These are phyloP conservation scores for Ganoderma leucocontextum DNA, from an alignment of 1,284 basidiomycete genomes.

Conservation along the genomic window DNA sequence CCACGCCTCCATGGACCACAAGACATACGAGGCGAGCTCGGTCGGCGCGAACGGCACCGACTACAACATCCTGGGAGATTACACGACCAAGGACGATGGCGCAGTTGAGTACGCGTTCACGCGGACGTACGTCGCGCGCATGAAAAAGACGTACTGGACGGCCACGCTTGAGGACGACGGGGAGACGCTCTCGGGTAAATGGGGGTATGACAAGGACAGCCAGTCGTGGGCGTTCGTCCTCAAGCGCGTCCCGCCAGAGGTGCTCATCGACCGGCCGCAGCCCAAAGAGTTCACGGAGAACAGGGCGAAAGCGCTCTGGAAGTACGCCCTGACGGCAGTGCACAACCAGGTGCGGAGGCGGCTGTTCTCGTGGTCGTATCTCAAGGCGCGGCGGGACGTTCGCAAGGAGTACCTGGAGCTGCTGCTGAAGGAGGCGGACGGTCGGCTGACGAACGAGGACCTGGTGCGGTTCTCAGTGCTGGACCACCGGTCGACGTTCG, in stretches of 20 bases:
- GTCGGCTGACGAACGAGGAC: constrained; percentile 11
- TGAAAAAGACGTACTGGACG: constrained; percentile 16
- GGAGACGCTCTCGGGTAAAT: constrained; percentile 22
- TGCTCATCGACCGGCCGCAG: constrained; percentile 18
- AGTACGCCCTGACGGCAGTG: constrained; percentile 15
- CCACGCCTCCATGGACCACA: constrained; percentile 16
- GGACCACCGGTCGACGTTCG: constrained; percentile 17
- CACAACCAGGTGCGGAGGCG: constrained; percentile 19
- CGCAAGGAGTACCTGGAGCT: constrained; percentile 20
- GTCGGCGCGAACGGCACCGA: constrained; percentile 14
- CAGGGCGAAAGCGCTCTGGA: constrained; percentile 20
- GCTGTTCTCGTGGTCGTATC: constrained; percentile 26
- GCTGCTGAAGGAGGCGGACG: constrained; percentile 16
- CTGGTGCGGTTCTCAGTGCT: constrained; percentile 19
- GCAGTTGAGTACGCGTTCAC: constrained; percentile 23
- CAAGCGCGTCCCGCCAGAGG: constrained; percentile 21
- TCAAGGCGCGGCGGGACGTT: constrained; percentile 23
- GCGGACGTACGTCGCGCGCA: constrained; percentile 18
- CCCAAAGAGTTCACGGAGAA: constrained; percentile 8
- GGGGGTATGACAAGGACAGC: constrained; percentile 17
- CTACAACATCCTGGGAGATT: constrained; percentile 15
- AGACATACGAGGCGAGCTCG: constrained; percentile 11
- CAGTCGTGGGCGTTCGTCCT: constrained; percentile 19
- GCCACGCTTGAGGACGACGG: constrained; percentile 23
- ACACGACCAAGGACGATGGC: constrained; percentile 10